These are phyloP conservation scores for Leccinum ochraceum DNA, from an alignment of 768 basidiomycete species.

Conservation along the genomic window DNA sequence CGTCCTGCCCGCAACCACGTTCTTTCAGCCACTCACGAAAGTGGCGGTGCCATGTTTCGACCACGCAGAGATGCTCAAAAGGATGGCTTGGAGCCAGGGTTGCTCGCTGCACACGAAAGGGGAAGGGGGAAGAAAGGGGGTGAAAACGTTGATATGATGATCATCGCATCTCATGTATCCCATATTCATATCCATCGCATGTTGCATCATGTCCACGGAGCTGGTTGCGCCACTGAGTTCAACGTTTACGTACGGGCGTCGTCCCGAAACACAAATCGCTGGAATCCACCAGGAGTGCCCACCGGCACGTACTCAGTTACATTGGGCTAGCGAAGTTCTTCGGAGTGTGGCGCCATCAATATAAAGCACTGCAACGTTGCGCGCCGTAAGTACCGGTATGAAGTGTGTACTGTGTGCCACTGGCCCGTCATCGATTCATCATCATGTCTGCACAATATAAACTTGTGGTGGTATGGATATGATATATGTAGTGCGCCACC, in stretches of 20 bases:
- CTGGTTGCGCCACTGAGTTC: conserved; percentile 12
- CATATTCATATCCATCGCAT: background rate
- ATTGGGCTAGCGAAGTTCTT: background rate
- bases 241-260: conserved; percentile 19
- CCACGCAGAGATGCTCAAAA: background rate
- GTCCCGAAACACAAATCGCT: conserved; percentile 3
- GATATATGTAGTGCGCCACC: conserved; percentile 17
- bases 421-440: background rate
- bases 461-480: background rate
- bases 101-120: background rate
- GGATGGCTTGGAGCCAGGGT: background rate
- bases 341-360: conserved; percentile 9
- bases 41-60: conserved; percentile 20
- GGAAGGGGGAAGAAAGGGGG: background rate
- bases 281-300: background rate
- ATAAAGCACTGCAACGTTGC: conserved; percentile 5
- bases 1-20: conserved; percentile 26
- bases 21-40: conserved; percentile 15
- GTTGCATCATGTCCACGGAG: conserved; percentile 17
- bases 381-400: background rate
- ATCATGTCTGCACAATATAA: background rate
- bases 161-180: background rate
- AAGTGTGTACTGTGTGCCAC: background rate
- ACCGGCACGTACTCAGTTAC: background rate
- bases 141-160: background rate